Evolutionary conservation across 805 yeast genomes (phyloP), one percentile per base, ranked within the genome.

Genomic region (Metahyphopichia silvanorum): DNA sequence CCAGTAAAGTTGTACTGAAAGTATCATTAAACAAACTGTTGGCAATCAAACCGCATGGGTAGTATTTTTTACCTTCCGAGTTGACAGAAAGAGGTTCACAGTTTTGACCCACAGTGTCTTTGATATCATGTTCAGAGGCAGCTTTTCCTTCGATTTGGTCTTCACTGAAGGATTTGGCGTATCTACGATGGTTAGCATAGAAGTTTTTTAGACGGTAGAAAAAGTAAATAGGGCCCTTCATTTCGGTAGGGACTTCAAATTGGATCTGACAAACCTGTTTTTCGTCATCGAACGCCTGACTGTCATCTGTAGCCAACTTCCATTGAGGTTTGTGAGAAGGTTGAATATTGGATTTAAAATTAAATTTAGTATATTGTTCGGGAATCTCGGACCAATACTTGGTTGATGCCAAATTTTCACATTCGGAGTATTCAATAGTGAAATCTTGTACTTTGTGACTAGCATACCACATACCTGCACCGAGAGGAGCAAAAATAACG

Each of bases 21-120:
- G 93, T 82, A 49, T 85, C 95, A 55, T 85, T 85, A 60, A 84
- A 85, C 46, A 82, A 46, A 7, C 89, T 75, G 54, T 85, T 85
- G 12, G 95, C 93, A 50, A 85, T 84, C 38, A 85, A 64, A 1
- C 95, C 95, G 59, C 95, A 85, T 10, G 95, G 95, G 50, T 85
- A 85, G 40, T 72, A 71, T 32, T 63, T 72, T 57, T 60, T 74
- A 11, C 81, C 81, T 17, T 62, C 40, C 2, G 49, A 32, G 38
- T 65, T 54, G 1, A 43, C 32, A 6, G 65, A 52, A 37, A 67
- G 57, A 10, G 74, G 74, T 43, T 64, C 50, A 43, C 74, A 67
- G 46, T 67, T 67, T 39, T 62, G 66, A 3, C 74, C 74, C n/a
- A 53, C 60, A 5, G 69, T 59, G 42, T 66, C 48, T 38, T 63